A percentile compares a stretch with the other conserved stretches of the same genome.
phyloP scores from a whole-genome alignment of 2,329 filamentous ascomycete species.

The Diaporthe humulicola region DNA sequence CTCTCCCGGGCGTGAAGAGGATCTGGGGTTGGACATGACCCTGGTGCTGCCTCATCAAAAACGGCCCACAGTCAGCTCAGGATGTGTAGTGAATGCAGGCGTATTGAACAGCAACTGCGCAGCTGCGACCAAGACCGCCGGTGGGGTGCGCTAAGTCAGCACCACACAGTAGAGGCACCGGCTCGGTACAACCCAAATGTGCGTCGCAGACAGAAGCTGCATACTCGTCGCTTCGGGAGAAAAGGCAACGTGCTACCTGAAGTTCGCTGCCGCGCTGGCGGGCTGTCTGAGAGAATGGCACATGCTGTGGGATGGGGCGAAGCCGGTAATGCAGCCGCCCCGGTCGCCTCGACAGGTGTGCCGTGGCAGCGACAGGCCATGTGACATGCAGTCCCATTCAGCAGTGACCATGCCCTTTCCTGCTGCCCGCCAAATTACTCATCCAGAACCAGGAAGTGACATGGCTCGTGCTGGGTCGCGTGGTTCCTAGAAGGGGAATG shows the following conservation, averaged over 20 bases:
- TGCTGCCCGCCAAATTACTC: background rate
- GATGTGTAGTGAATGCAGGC: background rate
- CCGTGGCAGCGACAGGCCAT: background rate
- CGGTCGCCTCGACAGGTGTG: background rate
- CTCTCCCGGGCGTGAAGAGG: slow-evolving; percentile 4
- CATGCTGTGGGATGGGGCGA: background rate
- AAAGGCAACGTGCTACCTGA: background rate
- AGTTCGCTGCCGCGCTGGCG: background rate
- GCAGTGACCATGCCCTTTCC: slow-evolving; percentile 26
- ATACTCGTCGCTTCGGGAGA: background rate
- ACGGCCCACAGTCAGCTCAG: slow-evolving; percentile 21
- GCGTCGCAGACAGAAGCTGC: background rate
- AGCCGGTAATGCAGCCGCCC: slow-evolving; percentile 5
- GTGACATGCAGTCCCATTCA: slow-evolving; percentile 10
- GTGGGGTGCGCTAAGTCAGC: slow-evolving; percentile 15
- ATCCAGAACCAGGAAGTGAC: slow-evolving; percentile 24
- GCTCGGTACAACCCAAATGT: background rate
- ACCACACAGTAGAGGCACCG: background rate
- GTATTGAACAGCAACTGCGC: background rate
- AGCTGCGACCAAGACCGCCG: background rate
- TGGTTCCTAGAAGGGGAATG: slow-evolving; percentile 25
- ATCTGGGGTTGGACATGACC: slow-evolving; percentile 6
- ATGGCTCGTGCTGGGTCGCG: slow-evolving; percentile 18
- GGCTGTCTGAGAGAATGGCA: background rate
- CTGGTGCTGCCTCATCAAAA: slow-evolving; percentile 20